Evolutionary conservation across 225 moss, liverwort and hornwort genomes (phyloP), one percentile per base, ranked within the genome.

Genomic region (Anthoceros angustus): DNA sequence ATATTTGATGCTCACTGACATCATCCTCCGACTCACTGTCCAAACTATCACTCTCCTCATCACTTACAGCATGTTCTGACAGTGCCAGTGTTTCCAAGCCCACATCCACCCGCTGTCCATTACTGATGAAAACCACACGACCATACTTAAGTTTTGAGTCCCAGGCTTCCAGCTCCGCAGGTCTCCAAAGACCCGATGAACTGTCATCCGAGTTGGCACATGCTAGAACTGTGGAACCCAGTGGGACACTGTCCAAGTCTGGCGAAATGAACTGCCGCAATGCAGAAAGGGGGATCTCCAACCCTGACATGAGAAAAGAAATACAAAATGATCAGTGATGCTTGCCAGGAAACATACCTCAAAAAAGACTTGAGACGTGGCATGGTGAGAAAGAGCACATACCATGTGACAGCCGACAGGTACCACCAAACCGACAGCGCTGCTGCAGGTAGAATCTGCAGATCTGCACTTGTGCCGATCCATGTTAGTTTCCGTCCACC

Each of bases 381-480:
- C n/a, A n/a, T 48, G 18, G 46, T 40, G 69, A 61, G 12, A 70
- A 65, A 41, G 26, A 15, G 7, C 24, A 75, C 78, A 80, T 87
- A 93, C 94, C 98, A 82, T 98, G 98, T 78, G 92, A 98, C 80
- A 81, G 77, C 73, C 91, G 98, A 80, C 98, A 98, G 71, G 78
- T 86, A 62, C 78, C 70, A 80, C 98, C 98, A 82, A 92, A 98
- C 62, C 88, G 98, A 78, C 98, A 98, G 76, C 89, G 98, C 79
- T 92, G 87, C 81, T 92, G 98, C 79, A 98, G 80, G 81, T 85
- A 89, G 80, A 87, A 98, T 82, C 92, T 98, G 89, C 98, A 98
- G 82, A 92, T 83, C 87, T 98, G 88, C 86, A 94, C 75, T 77
- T 76, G 77, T 77, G 68, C 76, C 65, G 86, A 70, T 63, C 23